A percentile compares a stretch with the other conserved stretches of the same genome.
Evolutionary conservation across 2,329 filamentous ascomycete species (phyloP).

Genomic region (Penicillium sp.): DNA sequence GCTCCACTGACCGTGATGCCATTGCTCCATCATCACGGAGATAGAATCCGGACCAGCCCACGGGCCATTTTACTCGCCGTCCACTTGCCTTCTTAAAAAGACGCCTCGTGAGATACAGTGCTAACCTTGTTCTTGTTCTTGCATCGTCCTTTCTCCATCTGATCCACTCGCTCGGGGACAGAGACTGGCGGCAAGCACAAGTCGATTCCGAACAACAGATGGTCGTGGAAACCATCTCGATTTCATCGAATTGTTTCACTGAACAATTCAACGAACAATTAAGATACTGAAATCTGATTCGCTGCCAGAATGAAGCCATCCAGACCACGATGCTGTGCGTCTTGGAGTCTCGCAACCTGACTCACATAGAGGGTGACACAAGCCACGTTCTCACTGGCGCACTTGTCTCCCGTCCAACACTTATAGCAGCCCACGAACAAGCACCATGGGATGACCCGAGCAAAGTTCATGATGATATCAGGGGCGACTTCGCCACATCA

Average conservation of each 20-base stretch:
- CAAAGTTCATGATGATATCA: neutral
- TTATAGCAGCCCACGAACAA: neutral
- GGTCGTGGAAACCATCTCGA: too few relatives aligned
- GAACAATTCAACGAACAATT: too few relatives aligned
- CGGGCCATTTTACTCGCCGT: slow-evolving; percentile 6
- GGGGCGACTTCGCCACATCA: neutral
- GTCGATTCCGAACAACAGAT: too few relatives aligned
- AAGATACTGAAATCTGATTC: too few relatives aligned
- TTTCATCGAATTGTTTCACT: too few relatives aligned
- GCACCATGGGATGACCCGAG: neutral
- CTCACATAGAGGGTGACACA: neutral
- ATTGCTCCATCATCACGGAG: slow-evolving; percentile 18
- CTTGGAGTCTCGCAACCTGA: too few relatives aligned
- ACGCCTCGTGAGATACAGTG: neutral
- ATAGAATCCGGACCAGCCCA: slow-evolving; percentile 20
- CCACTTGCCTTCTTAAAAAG: neutral
- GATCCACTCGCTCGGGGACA: too few relatives aligned
- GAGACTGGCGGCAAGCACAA: too few relatives aligned
- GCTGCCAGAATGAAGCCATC: too few relatives aligned
- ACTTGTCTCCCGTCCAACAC: neutral
- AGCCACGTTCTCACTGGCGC: neutral
- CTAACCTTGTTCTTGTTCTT: too few relatives aligned
- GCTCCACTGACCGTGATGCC: slow-evolving; percentile 10
- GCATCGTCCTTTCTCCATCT: too few relatives aligned
- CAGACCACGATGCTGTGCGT: too few relatives aligned